phyloP scores from a whole-genome alignment of 75 land plant genomes.

The Cryptomeria japonica region DNA sequence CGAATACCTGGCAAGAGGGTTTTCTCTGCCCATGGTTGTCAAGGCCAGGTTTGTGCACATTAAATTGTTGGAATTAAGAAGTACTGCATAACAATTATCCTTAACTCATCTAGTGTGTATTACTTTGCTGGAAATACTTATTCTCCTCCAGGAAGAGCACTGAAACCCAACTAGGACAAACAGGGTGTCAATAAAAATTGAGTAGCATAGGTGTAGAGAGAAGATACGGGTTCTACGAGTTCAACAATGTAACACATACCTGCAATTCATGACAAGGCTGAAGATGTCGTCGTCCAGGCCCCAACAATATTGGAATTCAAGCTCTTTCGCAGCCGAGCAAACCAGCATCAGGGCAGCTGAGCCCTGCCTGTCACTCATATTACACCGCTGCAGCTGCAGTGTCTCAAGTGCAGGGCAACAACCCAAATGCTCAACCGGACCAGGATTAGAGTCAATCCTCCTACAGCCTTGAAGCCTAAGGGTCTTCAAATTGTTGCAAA shows the following conservation, averaged over 20 bases:
- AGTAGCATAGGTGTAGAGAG: not conserved
- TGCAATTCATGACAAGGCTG: conserved; percentile 46
- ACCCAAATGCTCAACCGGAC: conserved; percentile 71
- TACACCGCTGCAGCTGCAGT: conserved; percentile 64
- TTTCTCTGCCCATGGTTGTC: not conserved
- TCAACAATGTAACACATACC: conserved; percentile 31
- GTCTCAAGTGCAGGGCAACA: conserved; percentile 69
- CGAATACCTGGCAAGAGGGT: not conserved
- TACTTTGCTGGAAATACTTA: not conserved
- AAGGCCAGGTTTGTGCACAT: not conserved
- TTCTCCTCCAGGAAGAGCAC: not conserved
- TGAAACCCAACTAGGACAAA: not conserved
- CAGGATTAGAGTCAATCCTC: conserved; percentile 75
- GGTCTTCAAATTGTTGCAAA: conserved; percentile 76
- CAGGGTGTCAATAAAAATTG: not conserved
- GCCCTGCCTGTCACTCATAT: conserved; percentile 64
- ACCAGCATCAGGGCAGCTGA: conserved; percentile 63
- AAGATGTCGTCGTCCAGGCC: conserved; percentile 82
- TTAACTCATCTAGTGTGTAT: not conserved
- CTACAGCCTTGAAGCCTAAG: conserved; percentile 68
- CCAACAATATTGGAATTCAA: conserved; percentile 86
- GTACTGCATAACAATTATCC: not conserved
- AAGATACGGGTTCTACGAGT: not conserved
- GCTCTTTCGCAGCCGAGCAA: conserved; percentile 59
- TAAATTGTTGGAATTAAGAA: not conserved